Conservation (phyloP, 1,139 yeast species). For the Blastobotrys indianensis region DNA sequence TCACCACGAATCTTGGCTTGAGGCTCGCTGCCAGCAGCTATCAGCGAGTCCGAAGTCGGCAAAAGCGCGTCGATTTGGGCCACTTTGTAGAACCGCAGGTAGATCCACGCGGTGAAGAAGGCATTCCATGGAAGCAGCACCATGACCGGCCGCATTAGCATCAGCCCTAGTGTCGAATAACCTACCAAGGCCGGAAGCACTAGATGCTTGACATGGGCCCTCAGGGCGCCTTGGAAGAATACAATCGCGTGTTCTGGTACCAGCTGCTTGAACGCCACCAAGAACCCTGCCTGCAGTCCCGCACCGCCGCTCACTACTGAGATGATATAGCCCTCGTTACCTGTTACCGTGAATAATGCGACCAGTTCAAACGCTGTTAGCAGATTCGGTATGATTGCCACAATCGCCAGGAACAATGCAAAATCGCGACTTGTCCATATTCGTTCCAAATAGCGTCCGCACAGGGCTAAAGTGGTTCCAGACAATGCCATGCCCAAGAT, state of each 20-base stretch:
- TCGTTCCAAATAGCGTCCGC: slow-evolving; percentile 48
- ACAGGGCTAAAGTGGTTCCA: slow-evolving; percentile 45
- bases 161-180: slow-evolving; percentile 34
- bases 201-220: slow-evolving; percentile 61
- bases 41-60: slow-evolving; percentile 24
- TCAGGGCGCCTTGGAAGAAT: slow-evolving; percentile 55
- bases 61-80: slow-evolving; percentile 33
- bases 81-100: slow-evolving; percentile 68
- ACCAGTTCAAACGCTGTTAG: slow-evolving; percentile 10
- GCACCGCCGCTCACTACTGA: slow-evolving; percentile 62
- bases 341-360: slow-evolving; percentile 12
- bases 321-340: slow-evolving; percentile 13
- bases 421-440: slow-evolving; percentile 58
- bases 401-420: slow-evolving; percentile 50
- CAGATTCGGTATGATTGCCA: slow-evolving; percentile 53
- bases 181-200: slow-evolving; percentile 55
- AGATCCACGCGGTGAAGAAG: slow-evolving; percentile 64
- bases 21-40: slow-evolving; percentile 16
- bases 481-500: slow-evolving; percentile 48
- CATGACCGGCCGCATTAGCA: slow-evolving; percentile 15
- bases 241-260: slow-evolving; percentile 82
- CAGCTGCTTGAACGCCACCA: slow-evolving; percentile 82
- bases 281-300: slow-evolving; percentile 64
- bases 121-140: slow-evolving; percentile 61
- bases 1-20: slow-evolving; percentile 56